Base-by-base conservation (phyloP, 164 flowering plant species). In the Warburgia ugandensis region DNA sequence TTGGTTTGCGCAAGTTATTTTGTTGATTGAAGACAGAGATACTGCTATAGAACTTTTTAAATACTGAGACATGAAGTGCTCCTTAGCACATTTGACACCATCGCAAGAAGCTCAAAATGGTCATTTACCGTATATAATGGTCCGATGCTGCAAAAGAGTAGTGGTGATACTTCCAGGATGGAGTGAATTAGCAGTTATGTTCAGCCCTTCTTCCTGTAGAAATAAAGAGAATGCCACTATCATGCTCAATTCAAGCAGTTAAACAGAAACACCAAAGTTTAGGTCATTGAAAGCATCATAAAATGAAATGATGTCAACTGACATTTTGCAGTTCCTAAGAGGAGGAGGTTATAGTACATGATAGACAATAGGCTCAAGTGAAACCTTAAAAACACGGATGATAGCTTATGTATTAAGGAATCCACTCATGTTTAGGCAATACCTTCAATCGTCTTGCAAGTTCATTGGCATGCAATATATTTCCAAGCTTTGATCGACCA, bases 401-500 rank as follows among this genome's bases (percentile, higher is more conserved):
- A 11, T 37, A 8, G n/a, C 17, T 37, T 37, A 14, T 20, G 2
- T 3, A 37, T 6, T 14, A 3, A 14, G 41, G 17, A 20, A 37
- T 20, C 41, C 3, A 37, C 41, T 14, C 14, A 37, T 17, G 20
- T 28, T 17, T 29, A 22, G 4, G 42, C n/a, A n/a, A 39, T 70
- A 83, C 92, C 89, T 80, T 70, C 4, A 84, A 53, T 42, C 71
- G 71, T 54, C 72, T 75, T 22, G 81, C 22, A 21, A 85, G 90
- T 64, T 82, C 94, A 33, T 80, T 82, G 5, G 89, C 81, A 58
- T 85, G 94, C 72, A 85, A 60, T 65, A 82, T 66, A 54, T 85
- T 85, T n/a, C 80, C 71, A 54, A 85, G 80, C 72, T 85, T 85
- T 50, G 94, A 85, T 54, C 78, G 85, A 22, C 90, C 84, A 69